A percentile compares a stretch with the other conserved stretches of the same genome.
phyloP scores from a whole-genome alignment of 331 rosid species.

The Rosa hybrid region DNA sequence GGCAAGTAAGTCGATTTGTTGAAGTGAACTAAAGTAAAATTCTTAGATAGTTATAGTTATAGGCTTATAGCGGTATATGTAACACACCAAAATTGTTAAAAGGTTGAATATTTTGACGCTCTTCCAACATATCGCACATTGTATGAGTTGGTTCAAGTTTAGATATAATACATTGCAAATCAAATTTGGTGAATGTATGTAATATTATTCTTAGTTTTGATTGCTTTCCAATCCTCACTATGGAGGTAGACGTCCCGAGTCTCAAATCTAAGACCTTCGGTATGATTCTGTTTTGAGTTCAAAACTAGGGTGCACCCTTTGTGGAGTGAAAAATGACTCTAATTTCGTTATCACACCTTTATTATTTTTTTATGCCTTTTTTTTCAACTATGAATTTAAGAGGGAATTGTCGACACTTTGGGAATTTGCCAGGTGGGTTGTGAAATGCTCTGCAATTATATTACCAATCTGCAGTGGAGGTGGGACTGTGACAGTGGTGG shows the following conservation, averaged over 20 bases:
- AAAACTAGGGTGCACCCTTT: too few species aligned
- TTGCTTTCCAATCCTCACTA: background rate
- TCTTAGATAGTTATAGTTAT: background rate
- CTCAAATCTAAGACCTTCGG: background rate
- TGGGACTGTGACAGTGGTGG: background rate
- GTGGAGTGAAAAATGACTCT: too few species aligned
- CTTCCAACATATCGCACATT: too few species aligned
- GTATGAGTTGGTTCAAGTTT: too few species aligned
- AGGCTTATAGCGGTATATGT: too few species aligned
- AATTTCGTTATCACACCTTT: too few species aligned
- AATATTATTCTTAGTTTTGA: too few species aligned
- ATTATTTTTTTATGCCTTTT: too few species aligned
- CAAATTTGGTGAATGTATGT: background rate
- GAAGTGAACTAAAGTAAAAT: too few species aligned
- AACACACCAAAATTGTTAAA: background rate
- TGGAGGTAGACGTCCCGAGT: background rate
- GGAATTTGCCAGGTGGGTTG: background rate
- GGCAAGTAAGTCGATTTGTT: background rate
- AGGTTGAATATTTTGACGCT: too few species aligned
- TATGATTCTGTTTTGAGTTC: background rate
- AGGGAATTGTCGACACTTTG: background rate
- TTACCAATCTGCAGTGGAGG: background rate
- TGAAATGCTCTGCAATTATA: background rate
- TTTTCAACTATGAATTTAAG: too few species aligned
- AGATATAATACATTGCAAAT: background rate